These are phyloP conservation scores for Zygosaccharomyces rouxii DNA, from an alignment of 805 yeast genomes.

Conservation along the genomic window DNA sequence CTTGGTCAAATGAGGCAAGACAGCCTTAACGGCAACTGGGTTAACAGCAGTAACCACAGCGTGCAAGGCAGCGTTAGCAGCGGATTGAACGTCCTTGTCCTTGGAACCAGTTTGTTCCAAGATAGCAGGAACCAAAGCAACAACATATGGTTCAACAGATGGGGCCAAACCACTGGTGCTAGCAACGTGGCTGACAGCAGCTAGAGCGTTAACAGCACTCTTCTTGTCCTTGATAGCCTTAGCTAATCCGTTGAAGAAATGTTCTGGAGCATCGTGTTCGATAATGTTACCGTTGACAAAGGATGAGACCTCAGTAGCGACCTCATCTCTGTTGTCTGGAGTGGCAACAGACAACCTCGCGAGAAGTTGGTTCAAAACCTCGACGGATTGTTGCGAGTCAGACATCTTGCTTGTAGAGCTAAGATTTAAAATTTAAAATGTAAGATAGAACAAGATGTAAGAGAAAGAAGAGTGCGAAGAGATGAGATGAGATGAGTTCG, in stretches of 20 bases:
- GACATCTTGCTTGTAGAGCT: conserved; percentile 35
- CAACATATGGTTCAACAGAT: conserved; percentile 93
- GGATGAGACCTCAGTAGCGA: conserved; percentile 85
- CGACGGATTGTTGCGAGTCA: conserved; percentile 45
- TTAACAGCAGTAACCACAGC: conserved; percentile 79
- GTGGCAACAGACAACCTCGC: conserved; percentile 86
- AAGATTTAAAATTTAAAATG: conserved; percentile 6
- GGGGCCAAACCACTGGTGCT: conserved; percentile 73
- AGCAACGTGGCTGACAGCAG: conserved; percentile 82
- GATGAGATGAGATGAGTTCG: conserved; percentile 13
- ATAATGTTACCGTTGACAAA: conserved; percentile 95
- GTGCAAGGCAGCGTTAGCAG: conserved; percentile 70
- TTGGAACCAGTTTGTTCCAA: conserved; percentile 87
- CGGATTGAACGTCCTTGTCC: conserved; percentile 65
- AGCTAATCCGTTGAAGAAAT: conserved; percentile 74
- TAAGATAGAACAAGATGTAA: conserved; percentile 1
- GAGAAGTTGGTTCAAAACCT: conserved; percentile 91
- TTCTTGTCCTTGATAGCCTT: conserved; percentile 79
- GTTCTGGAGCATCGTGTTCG: conserved; percentile 95
- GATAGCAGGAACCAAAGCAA: conserved; percentile 66
- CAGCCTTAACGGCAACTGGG: conserved; percentile 87
- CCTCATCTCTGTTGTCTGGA: conserved; percentile 74
- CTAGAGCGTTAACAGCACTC: conserved; percentile 74
- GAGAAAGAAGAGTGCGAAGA: conserved; percentile 3
- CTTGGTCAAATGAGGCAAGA: conserved; percentile 74